Evolutionary conservation across 768 basidiomycete species (phyloP), one percentile per base, ranked within the genome.

Genomic region (Auricularia sp.): DNA sequence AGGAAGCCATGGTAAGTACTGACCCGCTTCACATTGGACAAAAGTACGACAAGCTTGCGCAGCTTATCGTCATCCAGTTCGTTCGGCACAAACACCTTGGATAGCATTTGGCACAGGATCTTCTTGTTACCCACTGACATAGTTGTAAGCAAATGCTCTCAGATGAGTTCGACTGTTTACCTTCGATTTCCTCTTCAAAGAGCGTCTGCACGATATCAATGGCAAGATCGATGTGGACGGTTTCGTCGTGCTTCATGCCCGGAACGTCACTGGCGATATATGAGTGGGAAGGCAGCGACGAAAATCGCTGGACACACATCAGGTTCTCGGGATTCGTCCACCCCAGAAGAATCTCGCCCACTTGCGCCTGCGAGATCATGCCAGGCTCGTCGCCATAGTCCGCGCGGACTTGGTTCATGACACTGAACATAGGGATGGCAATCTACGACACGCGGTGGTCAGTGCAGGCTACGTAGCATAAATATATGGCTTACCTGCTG

Each of bases 251-350:
- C 36, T 68, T 68, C 29, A 77, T 76, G 7, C 78, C 78, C 12
- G 74, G 75, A 10, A 79, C 68, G 53, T 79, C 79, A 33, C 83
- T 83, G 62, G 2, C 59, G 23, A 14, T 64, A 36, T 36, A 47
- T 62, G 6, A 68, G 44, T 39, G 44, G 64, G 23, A 65, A 62
- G 43, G 10, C 34, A 70, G 34, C 61, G 54, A 7, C 4, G 29
- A 29, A 10, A 53, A 23, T 58, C 36, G 36, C 44, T 14, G 77
- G 71, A 75, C 78, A 78, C 70, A 83, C 71, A 84, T 80, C 42
- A 83, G 81, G 70, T 90, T 92, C 70, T 84, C 79, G 0, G 91
- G 89, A 71, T 95, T 88, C 3, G 89, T 91, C 93, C 93, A 96
- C 68, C 94, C 92, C 2, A 88, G 80, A 70, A 95, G 80, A 75